phyloP scores from a whole-genome alignment of 169 alveolate genomes.

The Toxoplasma gondii region DNA sequence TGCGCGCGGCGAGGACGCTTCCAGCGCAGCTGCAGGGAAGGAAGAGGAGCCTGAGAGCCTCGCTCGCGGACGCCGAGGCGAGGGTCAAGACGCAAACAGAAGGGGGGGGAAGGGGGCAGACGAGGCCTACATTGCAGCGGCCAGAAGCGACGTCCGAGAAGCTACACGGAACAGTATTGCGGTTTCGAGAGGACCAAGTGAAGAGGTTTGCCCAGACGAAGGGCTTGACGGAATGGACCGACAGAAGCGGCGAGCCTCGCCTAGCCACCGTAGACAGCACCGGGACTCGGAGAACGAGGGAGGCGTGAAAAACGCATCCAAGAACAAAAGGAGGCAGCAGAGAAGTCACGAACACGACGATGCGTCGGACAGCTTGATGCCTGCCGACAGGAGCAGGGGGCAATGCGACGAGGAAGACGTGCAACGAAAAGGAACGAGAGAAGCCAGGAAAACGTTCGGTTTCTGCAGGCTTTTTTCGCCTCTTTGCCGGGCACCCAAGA shows the following conservation, averaged over 20 bases:
- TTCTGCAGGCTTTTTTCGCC: not conserved
- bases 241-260: not conserved
- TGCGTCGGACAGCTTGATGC: not conserved
- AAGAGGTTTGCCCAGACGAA: not conserved
- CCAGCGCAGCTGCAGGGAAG: no score
- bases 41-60: no score
- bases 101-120: no score
- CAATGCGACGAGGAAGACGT: not conserved
- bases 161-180: not conserved
- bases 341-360: not conserved
- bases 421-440: not conserved
- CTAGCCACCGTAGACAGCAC: not conserved
- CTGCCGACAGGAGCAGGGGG: not conserved
- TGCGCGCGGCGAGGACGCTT: conserved; percentile 68
- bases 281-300: conserved; percentile 63
- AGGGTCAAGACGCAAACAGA: no score
- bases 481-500: not conserved
- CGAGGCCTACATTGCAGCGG: not conserved
- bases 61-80: no score
- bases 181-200: not conserved
- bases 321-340: conserved; percentile 59
- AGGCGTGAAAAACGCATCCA: not conserved
- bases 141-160: not conserved
- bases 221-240: not conserved
- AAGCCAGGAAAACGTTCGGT: not conserved